A percentile compares a stretch with the other conserved stretches of the same genome.
Conservation (phyloP, 805 yeast genomes). For the Metschnikowia borealis region DNA sequence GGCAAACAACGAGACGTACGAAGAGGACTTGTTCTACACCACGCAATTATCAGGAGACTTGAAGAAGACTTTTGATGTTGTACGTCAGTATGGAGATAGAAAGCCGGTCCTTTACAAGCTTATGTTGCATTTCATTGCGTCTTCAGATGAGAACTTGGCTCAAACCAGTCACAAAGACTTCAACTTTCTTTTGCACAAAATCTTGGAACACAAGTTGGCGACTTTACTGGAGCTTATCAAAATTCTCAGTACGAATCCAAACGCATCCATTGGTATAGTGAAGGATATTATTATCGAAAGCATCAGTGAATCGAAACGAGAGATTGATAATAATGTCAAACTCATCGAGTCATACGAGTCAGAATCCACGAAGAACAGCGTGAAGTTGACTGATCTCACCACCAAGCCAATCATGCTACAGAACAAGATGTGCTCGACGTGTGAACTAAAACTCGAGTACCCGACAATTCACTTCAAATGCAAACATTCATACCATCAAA, state of each 20-base stretch:
- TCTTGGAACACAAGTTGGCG: constrained; percentile 51
- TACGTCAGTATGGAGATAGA: constrained; percentile 55
- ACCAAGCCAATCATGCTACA: constrained; percentile 51
- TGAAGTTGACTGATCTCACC: constrained; percentile 49
- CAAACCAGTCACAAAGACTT: constrained; percentile 50
- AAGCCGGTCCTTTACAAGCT: constrained; percentile 64
- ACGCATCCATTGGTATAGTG: constrained; percentile 67
- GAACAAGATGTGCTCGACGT: constrained; percentile 60
- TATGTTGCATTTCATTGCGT: constrained; percentile 60
- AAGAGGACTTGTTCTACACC: constrained; percentile 56
- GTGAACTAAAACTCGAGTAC: constrained; percentile 61
- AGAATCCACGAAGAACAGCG: constrained; percentile 57
- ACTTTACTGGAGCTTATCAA: constrained; percentile 78
- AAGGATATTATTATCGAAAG: constrained; percentile 63
- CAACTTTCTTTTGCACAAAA: constrained; percentile 46
- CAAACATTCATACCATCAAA: constrained; percentile 78
- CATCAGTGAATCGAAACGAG: constrained; percentile 55
- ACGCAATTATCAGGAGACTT: constrained; percentile 57
- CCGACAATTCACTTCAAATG: constrained; percentile 86
- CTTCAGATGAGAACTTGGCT: constrained; percentile 48
- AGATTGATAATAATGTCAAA: constrained; percentile 63
- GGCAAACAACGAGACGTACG: constrained; percentile 38
- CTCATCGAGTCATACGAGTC: constrained; percentile 62
- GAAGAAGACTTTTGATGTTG: constrained; percentile 50
- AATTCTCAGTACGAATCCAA: constrained; percentile 56